Percentiles rank a stretch among this genome's conserved stretches.
phyloP scores from a whole-genome alignment of 345 rosid genomes.

The Murraya koenigii region DNA sequence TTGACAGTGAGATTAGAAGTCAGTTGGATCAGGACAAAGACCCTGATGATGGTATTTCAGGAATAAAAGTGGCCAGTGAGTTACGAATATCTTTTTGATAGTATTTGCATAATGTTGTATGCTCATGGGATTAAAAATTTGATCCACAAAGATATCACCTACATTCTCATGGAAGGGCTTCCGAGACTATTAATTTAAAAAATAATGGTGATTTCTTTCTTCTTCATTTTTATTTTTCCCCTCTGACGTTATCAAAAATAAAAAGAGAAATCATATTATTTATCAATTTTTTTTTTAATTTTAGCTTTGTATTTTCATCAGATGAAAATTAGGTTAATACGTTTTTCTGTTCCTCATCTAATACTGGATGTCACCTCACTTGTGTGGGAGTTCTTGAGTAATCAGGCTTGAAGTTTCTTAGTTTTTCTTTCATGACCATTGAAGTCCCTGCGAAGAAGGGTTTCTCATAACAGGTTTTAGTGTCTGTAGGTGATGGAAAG shows the following conservation, averaged over 20 bases:
- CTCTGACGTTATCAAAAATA: neutral
- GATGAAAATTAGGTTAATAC: neutral
- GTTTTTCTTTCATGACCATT: neutral
- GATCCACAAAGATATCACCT: neutral
- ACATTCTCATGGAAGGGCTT: neutral
- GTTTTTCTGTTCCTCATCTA: neutral
- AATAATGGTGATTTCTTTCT: neutral
- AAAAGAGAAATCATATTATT: neutral
- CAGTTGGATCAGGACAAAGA: conserved; percentile 36
- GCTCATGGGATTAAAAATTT: neutral
- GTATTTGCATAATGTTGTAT: neutral
- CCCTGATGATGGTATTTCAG: conserved; percentile 30
- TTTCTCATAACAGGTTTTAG: conserved; percentile 13
- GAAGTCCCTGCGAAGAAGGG: conserved; percentile 3
- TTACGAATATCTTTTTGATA: conserved; percentile 7
- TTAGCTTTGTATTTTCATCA: neutral
- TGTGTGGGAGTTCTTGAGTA: neutral
- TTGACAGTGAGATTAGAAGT: conserved; percentile 27
- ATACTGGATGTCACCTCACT: neutral
- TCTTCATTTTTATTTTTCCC: neutral
- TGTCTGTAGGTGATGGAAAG: conserved; percentile 43
- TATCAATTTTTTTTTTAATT: neutral
- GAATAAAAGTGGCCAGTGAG: conserved; percentile 38
- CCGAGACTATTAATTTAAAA: neutral
- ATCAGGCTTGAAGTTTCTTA: neutral